A percentile compares a stretch with the other conserved stretches of the same genome.
These are phyloP conservation scores for Balakata baccata DNA, from an alignment of 345 rosid species.

Conservation along the genomic window DNA sequence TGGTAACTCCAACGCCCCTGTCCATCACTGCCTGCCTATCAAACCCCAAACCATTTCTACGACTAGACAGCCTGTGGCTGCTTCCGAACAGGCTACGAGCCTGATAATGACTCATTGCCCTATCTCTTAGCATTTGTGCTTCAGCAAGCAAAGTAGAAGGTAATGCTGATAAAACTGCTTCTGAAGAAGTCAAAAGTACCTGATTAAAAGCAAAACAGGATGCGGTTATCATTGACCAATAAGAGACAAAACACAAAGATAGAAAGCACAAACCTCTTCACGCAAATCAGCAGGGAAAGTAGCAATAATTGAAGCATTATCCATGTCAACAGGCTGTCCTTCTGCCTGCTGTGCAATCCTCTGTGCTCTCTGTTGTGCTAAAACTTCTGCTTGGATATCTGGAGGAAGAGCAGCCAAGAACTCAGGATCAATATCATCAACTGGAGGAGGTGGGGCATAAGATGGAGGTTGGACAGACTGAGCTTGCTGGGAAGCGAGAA, in stretches of 20 bases:
- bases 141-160: conserved; percentile 95
- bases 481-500: conserved; percentile 96
- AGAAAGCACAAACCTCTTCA: conserved; percentile 70
- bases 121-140: conserved; percentile 93
- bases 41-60: conserved; percentile 89
- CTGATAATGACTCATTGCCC: conserved; percentile 97
- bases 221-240: conserved; percentile 15
- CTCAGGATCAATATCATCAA: conserved; percentile 94
- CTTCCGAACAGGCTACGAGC: conserved; percentile 86
- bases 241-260: conserved; percentile 1
- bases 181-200: conserved; percentile 96
- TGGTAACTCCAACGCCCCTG: conserved; percentile 88
- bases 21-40: conserved; percentile 85
- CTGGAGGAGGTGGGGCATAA: conserved; percentile 88
- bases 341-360: conserved; percentile 84
- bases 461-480: conserved; percentile 85
- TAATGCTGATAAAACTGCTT: conserved; percentile 85
- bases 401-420: conserved; percentile 98
- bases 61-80: conserved; percentile 66
- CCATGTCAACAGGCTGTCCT: conserved; percentile 99
- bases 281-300: conserved; percentile 95
- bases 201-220: conserved; percentile 31
- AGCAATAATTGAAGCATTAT: conserved; percentile 95
- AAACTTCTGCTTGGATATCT: conserved; percentile 95
- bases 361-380: conserved; percentile 97